Conservation (phyloP, 768 basidiomycete genomes). For the Cystofilobasidium ferigula region DNA sequence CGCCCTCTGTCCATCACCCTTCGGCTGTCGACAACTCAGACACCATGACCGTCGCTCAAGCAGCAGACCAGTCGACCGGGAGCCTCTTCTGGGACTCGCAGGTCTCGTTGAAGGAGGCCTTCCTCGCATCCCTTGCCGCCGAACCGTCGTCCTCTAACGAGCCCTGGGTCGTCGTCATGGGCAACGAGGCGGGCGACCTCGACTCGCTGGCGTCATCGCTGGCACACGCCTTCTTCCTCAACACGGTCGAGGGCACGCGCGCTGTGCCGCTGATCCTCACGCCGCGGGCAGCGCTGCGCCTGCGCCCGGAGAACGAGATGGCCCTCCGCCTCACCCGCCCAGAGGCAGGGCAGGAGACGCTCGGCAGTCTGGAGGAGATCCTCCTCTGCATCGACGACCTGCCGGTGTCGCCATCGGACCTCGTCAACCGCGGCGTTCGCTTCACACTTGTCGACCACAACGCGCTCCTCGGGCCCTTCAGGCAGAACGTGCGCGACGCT, state of each 20-base stretch:
- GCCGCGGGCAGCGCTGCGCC: slow-evolving; percentile 52
- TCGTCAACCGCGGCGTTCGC: slow-evolving; percentile 46
- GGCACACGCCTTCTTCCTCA: slow-evolving; percentile 66
- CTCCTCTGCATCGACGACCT: slow-evolving; percentile 57
- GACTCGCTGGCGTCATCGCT: slow-evolving; percentile 80
- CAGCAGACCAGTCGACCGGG: neutral
- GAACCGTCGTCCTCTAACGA: slow-evolving; percentile 41
- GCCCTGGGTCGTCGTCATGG: slow-evolving; percentile 80
- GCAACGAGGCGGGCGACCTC: slow-evolving; percentile 94
- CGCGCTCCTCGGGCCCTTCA: slow-evolving; percentile 41
- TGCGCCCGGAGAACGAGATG: slow-evolving; percentile 78
- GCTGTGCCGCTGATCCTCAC: slow-evolving; percentile 64
- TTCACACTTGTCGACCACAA: slow-evolving; percentile 93
- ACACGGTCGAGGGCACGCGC: slow-evolving; percentile 45
- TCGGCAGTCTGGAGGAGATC: slow-evolving; percentile 39
- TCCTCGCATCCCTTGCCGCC: slow-evolving; percentile 49
- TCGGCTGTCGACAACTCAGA: neutral
- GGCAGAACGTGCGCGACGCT: slow-evolving; percentile 31
- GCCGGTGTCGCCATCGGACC: slow-evolving; percentile 35
- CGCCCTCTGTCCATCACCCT: neutral
- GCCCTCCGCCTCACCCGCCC: slow-evolving; percentile 44
- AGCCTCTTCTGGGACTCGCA: slow-evolving; percentile 17
- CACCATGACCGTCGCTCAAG: neutral
- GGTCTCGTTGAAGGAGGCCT: slow-evolving; percentile 44
- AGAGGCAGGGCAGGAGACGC: slow-evolving; percentile 44